Evolutionary conservation across 2,329 filamentous ascomycete species (phyloP).

Genomic region (Lomentospora prolificans): DNA sequence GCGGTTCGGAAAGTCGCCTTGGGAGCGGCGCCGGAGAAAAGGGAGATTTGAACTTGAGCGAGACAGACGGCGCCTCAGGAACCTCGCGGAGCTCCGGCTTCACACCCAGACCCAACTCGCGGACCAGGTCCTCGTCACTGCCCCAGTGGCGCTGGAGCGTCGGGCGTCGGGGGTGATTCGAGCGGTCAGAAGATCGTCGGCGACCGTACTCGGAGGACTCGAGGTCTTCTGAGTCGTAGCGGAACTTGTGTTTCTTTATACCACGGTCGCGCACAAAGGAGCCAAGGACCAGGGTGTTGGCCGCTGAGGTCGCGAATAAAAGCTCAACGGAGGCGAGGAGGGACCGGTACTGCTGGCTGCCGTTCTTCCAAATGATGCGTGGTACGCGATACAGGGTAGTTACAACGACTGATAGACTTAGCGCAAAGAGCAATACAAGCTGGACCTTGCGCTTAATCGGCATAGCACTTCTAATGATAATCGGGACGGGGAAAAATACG

Average conservation of each 20-base stretch:
- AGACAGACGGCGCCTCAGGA: conserved; percentile 14
- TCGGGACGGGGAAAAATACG: conserved; percentile 79
- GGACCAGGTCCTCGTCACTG: conserved; percentile 83
- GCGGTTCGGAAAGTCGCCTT: conserved; percentile 11
- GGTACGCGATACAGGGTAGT: conserved; percentile 78
- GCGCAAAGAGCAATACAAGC: conserved; percentile 69
- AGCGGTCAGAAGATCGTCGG: conserved; percentile 1
- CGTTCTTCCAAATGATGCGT: conserved; percentile 58
- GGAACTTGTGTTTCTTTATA: conserved; percentile 80
- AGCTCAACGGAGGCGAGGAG: conserved; percentile 86
- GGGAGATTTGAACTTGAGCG: conserved; percentile 18
- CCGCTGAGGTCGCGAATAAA: conserved; percentile 74
- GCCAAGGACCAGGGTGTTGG: conserved; percentile 82
- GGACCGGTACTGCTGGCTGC: conserved; percentile 77
- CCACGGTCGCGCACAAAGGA: conserved; percentile 88
- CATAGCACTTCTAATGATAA: conserved; percentile 75
- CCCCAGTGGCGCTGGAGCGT: conserved; percentile 55
- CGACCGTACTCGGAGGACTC: conserved; percentile 1
- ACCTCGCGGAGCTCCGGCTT: conserved; percentile 37
- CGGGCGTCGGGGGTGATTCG: background rate
- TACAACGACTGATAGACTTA: conserved; percentile 70
- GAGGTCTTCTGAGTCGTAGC: conserved; percentile 23
- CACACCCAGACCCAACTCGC: conserved; percentile 64
- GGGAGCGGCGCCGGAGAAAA: conserved; percentile 27
- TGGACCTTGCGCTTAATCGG: conserved; percentile 66